Conservation (phyloP, 1,284 basidiomycete species). For the Omphalotus olearius region DNA sequence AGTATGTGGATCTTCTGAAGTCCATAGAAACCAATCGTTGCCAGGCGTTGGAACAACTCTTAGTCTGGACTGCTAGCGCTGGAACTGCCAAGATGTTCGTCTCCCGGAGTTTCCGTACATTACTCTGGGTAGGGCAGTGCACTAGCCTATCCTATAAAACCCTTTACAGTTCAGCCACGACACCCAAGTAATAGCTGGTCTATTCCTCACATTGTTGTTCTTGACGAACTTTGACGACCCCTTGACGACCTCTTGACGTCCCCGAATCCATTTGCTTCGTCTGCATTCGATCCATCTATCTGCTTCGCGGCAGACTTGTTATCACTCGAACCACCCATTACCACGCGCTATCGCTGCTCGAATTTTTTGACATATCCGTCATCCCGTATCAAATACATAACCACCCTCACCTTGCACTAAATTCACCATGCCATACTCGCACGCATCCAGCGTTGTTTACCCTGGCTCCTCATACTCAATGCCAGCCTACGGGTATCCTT, state of each 20-base stretch:
- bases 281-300: neutral
- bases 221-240: conserved; percentile 3
- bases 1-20: no score
- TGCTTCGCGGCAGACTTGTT: neutral
- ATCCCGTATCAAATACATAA: neutral
- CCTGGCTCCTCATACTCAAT: neutral
- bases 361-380: neutral
- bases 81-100: no score
- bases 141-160: no score
- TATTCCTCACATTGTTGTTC: conserved; percentile 2
- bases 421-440: conserved; percentile 7
- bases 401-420: neutral
- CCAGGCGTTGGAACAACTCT: no score
- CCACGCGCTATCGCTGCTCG: neutral
- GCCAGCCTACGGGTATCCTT: neutral
- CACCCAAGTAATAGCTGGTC: conserved; percentile 8
- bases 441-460: conserved; percentile 2
- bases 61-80: no score
- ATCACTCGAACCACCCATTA: neutral
- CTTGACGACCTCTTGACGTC: conserved; percentile 11
- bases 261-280: conserved; percentile 1
- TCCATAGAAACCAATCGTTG: no score
- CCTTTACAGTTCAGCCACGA: no score
- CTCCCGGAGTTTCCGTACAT: no score
- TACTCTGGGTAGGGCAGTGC: no score